Percentiles rank a stretch among this genome's conserved stretches.
Evolutionary conservation across 306 rosid genomes (phyloP).

Genomic region (Carpinus viminea): DNA sequence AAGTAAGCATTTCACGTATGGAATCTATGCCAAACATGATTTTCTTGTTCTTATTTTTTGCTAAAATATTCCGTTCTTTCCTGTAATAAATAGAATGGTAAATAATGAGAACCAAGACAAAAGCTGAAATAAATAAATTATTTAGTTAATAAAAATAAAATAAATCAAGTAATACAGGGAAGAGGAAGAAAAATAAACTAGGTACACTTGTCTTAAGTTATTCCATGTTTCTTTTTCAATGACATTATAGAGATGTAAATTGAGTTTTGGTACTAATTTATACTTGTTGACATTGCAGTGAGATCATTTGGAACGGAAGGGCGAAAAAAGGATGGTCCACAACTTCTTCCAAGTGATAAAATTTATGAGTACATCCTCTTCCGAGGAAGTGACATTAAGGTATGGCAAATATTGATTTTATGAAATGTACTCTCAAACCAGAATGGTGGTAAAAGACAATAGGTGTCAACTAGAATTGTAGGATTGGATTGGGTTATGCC

Average conservation of each 20-base stretch:
- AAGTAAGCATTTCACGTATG: neutral
- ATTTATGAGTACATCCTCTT: constrained; percentile 12
- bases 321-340: constrained; percentile 9
- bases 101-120: no score
- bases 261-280: neutral
- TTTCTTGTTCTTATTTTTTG: neutral
- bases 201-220: neutral
- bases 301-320: constrained; percentile 17
- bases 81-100: neutral
- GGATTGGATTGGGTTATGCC: no score
- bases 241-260: neutral
- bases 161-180: neutral
- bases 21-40: neutral
- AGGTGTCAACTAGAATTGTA: neutral
- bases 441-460: neutral
- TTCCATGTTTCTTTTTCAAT: neutral
- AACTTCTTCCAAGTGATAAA: constrained; percentile 9
- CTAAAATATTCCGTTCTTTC: no score
- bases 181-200: neutral
- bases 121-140: neutral
- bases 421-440: neutral
- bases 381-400: constrained; percentile 15
- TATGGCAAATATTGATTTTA: neutral
- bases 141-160: neutral
- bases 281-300: constrained; percentile 2